phyloP scores from a whole-genome alignment of 73 alveolate species.

The Symbiodinium natans region DNA sequence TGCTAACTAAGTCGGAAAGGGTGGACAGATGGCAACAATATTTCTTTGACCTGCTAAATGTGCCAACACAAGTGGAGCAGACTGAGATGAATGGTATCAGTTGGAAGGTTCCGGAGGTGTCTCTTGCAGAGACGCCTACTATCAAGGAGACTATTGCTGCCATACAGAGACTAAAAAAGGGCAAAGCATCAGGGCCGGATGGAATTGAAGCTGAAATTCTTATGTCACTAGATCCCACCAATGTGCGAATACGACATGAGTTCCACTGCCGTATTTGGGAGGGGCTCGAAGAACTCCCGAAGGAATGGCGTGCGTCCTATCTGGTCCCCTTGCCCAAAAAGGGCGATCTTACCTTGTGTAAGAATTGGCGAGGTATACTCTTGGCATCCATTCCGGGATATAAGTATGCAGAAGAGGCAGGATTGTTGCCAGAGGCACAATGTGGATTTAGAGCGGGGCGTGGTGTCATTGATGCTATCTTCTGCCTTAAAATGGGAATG shows the following conservation, averaged over 20 bases:
- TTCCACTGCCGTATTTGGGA: neutral
- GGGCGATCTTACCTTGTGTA: conserved; percentile 4
- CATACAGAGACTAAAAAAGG: neutral
- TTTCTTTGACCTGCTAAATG: neutral
- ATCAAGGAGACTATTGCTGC: neutral
- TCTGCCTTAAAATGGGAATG: neutral
- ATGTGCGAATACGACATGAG: neutral
- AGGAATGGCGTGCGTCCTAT: neutral
- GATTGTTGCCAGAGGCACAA: conserved; percentile 15
- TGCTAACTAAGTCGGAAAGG: neutral
- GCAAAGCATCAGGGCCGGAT: neutral
- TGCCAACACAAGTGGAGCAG: neutral
- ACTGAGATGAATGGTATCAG: neutral
- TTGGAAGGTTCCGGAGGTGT: neutral
- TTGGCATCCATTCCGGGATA: neutral
- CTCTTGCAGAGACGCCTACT: neutral
- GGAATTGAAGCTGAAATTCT: conserved; percentile 9
- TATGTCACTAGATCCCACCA: too few relatives aligned
- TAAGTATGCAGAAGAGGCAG: neutral
- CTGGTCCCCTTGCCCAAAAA: conserved; percentile 13
- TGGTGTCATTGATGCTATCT: neutral
- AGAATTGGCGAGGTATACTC: neutral
- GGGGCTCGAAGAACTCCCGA: neutral
- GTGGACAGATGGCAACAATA: neutral
- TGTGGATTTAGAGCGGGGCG: conserved; percentile 46